A percentile compares a stretch with the other conserved stretches of the same genome.
These are phyloP conservation scores for Calocera cornea DNA, from an alignment of 768 basidiomycete genomes.

Conservation along the genomic window DNA sequence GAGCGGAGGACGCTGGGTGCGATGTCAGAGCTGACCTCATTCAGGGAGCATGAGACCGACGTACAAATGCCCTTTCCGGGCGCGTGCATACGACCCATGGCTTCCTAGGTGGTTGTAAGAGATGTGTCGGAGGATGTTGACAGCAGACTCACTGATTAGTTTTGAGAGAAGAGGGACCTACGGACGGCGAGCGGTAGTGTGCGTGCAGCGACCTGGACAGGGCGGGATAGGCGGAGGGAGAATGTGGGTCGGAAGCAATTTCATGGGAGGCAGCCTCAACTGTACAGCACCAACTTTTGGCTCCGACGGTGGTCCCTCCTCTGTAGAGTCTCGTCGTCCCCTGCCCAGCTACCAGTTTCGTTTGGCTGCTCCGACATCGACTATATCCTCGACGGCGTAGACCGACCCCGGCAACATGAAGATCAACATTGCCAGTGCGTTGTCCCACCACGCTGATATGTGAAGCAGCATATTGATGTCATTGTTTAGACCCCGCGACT, in stretches of 20 bases:
- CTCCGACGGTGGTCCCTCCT: constrained; percentile 12
- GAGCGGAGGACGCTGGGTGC: constrained; percentile 69
- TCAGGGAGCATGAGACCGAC: constrained; percentile 22
- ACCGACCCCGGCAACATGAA: constrained; percentile 52
- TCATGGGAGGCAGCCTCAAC: not conserved
- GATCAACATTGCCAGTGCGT: constrained; percentile 91
- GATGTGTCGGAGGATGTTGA: not conserved
- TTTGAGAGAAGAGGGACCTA: not conserved
- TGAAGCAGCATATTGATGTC: not conserved
- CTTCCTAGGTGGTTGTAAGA: constrained; percentile 12
- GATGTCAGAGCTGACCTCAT: not conserved
- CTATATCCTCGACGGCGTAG: constrained; percentile 4
- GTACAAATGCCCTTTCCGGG: constrained; percentile 99
- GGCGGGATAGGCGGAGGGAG: not conserved
- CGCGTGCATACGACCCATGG: constrained; percentile 98
- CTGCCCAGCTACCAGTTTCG: constrained; percentile 2
- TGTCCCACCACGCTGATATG: constrained; percentile 9
- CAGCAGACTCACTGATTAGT: not conserved
- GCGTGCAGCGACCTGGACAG: not conserved
- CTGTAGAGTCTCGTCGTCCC: not conserved
- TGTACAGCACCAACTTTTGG: constrained; percentile 4
- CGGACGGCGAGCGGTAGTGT: not conserved
- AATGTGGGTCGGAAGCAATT: not conserved
- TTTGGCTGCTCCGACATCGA: not conserved
- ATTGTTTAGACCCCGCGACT: constrained; percentile 71